Conservation (phyloP, 768 basidiomycete species). For the Tulasnella sp. region DNA sequence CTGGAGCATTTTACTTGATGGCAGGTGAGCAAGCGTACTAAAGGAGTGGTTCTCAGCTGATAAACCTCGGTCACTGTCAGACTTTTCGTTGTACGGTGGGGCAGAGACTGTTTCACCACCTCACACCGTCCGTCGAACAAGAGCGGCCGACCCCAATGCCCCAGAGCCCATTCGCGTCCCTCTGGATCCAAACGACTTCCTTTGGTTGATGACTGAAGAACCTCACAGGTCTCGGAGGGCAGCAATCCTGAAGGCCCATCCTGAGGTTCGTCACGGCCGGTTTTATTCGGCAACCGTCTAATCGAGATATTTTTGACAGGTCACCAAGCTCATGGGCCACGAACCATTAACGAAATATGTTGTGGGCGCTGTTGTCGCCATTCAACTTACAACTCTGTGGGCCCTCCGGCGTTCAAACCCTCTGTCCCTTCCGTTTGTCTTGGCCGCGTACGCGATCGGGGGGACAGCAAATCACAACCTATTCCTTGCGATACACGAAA, state of each 20-base stretch:
- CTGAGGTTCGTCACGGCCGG: slow-evolving; percentile 56
- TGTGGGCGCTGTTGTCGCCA: slow-evolving; percentile 71
- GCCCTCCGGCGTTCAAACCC: slow-evolving; percentile 65
- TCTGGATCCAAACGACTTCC: slow-evolving; percentile 77
- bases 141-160: slow-evolving; percentile 41
- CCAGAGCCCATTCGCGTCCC: slow-evolving; percentile 46
- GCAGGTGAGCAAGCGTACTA: not conserved
- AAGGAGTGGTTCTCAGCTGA: not conserved
- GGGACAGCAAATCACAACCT: slow-evolving; percentile 97
- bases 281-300: not conserved
- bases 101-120: slow-evolving; percentile 63
- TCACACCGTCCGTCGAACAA: slow-evolving; percentile 48
- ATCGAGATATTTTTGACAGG: slow-evolving; percentile 45
- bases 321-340: slow-evolving; percentile 94
- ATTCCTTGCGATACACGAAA: slow-evolving; percentile 97
- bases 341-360: slow-evolving; percentile 89
- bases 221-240: slow-evolving; percentile 85
- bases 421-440: slow-evolving; percentile 65
- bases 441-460: slow-evolving; percentile 78
- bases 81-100: slow-evolving; percentile 50
- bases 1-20: not conserved
- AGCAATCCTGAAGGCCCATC: slow-evolving; percentile 91
- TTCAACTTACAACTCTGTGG: slow-evolving; percentile 66
- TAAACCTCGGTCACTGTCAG: slow-evolving; percentile 16
- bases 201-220: slow-evolving; percentile 98